phyloP scores from a whole-genome alignment of 1,139 yeast genomes.

The Saccharomycopsis hybrid region DNA sequence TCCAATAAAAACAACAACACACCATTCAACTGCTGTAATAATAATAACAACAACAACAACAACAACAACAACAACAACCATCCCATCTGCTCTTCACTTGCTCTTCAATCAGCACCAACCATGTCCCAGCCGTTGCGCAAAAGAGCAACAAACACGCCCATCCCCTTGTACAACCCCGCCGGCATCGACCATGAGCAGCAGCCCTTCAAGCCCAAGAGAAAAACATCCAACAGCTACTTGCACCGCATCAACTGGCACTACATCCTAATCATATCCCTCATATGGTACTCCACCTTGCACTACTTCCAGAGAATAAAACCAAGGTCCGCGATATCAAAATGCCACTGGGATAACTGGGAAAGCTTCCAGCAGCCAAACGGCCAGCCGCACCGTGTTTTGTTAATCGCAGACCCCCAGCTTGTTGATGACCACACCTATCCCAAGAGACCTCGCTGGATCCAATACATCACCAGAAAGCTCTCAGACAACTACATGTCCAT shows the following conservation, averaged over 20 bases:
- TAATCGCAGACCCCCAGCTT: slow-evolving; percentile 90
- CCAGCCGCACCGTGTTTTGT: slow-evolving; percentile 53
- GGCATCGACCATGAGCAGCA: neutral
- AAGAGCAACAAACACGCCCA: no score
- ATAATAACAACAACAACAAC: no score
- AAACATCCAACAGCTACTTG: neutral
- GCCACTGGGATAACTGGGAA: slow-evolving; percentile 67
- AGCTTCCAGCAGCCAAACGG: slow-evolving; percentile 34
- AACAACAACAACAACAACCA: no score
- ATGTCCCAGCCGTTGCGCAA: neutral
- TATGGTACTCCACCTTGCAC: slow-evolving; percentile 48
- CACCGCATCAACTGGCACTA: neutral
- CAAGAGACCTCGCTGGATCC: slow-evolving; percentile 40
- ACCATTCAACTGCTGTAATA: no score
- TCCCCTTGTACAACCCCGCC: neutral
- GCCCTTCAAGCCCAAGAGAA: no score
- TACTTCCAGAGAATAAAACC: slow-evolving; percentile 60
- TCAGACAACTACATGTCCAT: slow-evolving; percentile 71
- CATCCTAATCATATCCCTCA: slow-evolving; percentile 5
- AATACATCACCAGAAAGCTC: slow-evolving; percentile 39
- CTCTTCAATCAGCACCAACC: neutral
- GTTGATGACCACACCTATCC: slow-evolving; percentile 74
- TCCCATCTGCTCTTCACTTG: no score
- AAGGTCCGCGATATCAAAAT: slow-evolving; percentile 38
- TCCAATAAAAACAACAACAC: no score